Percentiles rank a stretch among this genome's conserved stretches.
Conservation (phyloP, 2,329 filamentous ascomycete species). For the Erysiphe pulchra region DNA sequence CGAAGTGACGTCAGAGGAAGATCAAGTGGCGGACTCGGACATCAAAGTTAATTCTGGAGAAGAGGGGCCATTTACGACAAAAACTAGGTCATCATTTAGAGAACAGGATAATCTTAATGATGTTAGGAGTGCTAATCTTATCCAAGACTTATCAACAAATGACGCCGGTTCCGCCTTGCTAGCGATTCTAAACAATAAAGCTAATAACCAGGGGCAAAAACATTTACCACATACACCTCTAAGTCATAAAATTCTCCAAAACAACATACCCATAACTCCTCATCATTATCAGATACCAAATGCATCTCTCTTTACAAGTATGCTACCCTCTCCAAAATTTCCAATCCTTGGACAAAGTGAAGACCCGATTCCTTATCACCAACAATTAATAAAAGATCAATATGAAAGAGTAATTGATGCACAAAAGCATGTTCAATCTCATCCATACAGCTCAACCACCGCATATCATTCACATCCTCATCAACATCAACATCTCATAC, state of each 20-base stretch:
- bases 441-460: background rate
- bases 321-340: constrained; percentile 24
- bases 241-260: constrained; percentile 24
- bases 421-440: constrained; percentile 1
- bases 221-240: constrained; percentile 22
- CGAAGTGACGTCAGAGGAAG: constrained; percentile 36
- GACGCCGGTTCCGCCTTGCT: constrained; percentile 23
- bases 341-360: constrained; percentile 14
- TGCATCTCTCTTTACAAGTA: constrained; percentile 19
- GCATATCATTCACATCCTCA: constrained; percentile 4
- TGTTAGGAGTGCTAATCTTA: constrained; percentile 20
- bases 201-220: constrained; percentile 3
- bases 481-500: constrained; percentile 13
- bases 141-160: constrained; percentile 4
- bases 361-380: constrained; percentile 9
- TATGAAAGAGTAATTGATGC: constrained; percentile 1
- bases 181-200: constrained; percentile 21
- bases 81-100: background rate
- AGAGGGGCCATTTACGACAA: background rate
- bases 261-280: constrained; percentile 28
- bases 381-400: constrained; percentile 4
- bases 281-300: constrained; percentile 27
- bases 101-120: constrained; percentile 18
- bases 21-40: constrained; percentile 15
- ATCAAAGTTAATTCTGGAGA: constrained; percentile 1